Evolutionary conservation across 352 stramenopile genomes (phyloP), one percentile per base, ranked within the genome.

Genomic region (Phytophthora litchii): DNA sequence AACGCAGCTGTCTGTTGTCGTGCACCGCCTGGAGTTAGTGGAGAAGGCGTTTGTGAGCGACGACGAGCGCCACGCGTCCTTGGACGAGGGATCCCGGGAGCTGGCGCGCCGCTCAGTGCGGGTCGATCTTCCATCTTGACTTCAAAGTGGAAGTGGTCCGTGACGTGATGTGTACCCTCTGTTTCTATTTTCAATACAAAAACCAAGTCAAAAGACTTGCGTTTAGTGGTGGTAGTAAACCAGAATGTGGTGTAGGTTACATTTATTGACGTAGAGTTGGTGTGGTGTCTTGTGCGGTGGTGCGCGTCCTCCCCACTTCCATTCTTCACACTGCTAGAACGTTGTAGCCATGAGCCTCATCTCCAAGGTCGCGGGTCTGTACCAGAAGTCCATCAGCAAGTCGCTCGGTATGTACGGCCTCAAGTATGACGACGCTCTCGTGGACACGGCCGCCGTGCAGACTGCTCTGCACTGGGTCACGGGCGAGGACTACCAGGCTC

Each of bases 341-440:
- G 34, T 43, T 34, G 17, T 14, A 61, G 41, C 23, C 12, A 86
- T 80, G 73, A 78, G 70, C 59, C 52, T 86, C 36, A 61, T 86
- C 58, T 73, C 78, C 38, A 83, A 81, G 56, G 80, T 81, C 51
- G 83, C 83, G 19, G 58, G 72, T 55, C 56, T 92, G 53, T 95
- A 95, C 82, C 78, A 93, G 77, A 89, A 91, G 78, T 86, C 76
- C 56, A 70, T 95, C 44, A 64, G 78, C 81, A 91, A 92, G 77
- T 78, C 78, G 20, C 74, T 95, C 32, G 69, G 66, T 47, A 67
- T 86, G 80, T 92, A 94, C 72, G 86, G 86, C 49, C 62, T 95
- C 68, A 92, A 92, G 80, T 95, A 95, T 66, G 86, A 95, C 56
- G 87, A 95, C 54, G 74, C 70, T 16, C 76, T 95, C 50, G 87